Conservation (phyloP, 441 rosid genomes). For the Brassica balearica region DNA sequence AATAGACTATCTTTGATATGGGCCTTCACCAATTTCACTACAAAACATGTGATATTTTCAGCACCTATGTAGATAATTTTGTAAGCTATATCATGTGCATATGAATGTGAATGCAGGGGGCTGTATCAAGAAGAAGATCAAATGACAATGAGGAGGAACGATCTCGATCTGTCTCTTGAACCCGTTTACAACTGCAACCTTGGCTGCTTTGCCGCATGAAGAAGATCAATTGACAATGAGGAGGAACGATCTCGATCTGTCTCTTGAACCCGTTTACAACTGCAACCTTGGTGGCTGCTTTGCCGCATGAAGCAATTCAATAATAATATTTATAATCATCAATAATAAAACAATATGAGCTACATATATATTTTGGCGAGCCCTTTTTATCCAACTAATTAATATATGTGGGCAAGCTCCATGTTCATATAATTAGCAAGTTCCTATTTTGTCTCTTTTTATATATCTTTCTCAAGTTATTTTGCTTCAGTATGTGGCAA, state of each 20-base stretch:
- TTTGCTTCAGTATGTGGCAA: constrained; percentile 29
- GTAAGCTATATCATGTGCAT: not conserved
- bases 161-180: constrained; percentile 60
- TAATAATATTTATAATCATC: constrained; percentile 25
- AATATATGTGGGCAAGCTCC: constrained; percentile 14
- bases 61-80: not conserved
- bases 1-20: constrained; percentile 5
- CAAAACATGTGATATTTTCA: constrained; percentile 8
- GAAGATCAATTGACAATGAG: not conserved
- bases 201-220: constrained; percentile 33
- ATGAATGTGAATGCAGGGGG: constrained; percentile 52
- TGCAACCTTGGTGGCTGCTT: constrained; percentile 75
- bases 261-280: constrained; percentile 66
- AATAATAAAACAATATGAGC: constrained; percentile 26
- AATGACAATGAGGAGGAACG: constrained; percentile 66
- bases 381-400: constrained; percentile 15
- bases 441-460: constrained; percentile 14
- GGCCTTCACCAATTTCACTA: not conserved
- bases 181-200: no score
- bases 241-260: constrained; percentile 73
- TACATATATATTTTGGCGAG: constrained; percentile 38
- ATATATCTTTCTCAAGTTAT: not conserved
- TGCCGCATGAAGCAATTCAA: constrained; percentile 40
- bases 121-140: constrained; percentile 61
- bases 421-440: constrained; percentile 21